Evolutionary conservation across 2,329 filamentous ascomycete genomes (phyloP).

Genomic region (Verticillium tricorpus): DNA sequence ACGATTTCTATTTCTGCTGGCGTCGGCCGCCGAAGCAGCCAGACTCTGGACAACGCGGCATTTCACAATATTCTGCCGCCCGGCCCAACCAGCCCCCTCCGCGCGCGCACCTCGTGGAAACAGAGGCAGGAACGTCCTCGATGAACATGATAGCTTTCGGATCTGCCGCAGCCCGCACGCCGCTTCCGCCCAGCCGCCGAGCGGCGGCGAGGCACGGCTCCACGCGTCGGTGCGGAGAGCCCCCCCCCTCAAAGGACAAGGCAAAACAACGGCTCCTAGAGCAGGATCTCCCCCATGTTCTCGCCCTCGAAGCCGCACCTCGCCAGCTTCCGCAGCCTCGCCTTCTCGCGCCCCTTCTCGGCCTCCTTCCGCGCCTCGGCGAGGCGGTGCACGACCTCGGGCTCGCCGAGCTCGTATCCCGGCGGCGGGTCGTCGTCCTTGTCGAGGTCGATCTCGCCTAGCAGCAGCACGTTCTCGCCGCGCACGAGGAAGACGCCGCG

Average conservation of each 20-base stretch:
- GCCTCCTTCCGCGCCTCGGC: constrained; percentile 66
- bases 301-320: constrained; percentile 86
- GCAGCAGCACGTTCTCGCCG: constrained; percentile 92
- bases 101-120: constrained; percentile 3
- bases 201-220: too few species aligned
- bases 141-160: not conserved
- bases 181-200: constrained; percentile 3
- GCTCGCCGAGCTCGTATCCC: constrained; percentile 61
- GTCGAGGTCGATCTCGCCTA: constrained; percentile 96
- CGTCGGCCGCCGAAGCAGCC: constrained; percentile 4
- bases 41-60: constrained; percentile 28
- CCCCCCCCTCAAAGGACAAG: too few species aligned
- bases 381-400: constrained; percentile 65
- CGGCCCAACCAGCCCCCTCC: constrained; percentile 18
- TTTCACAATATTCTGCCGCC: constrained; percentile 62
- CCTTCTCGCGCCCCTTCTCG: constrained; percentile 71
- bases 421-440: constrained; percentile 82
- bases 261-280: constrained; percentile 38
- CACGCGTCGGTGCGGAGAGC: too few species aligned
- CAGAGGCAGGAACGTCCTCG: not conserved
- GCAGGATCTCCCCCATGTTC: constrained; percentile 68
- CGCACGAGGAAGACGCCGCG: constrained; percentile 88
- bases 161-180: constrained; percentile 1
- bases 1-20: constrained; percentile 9
- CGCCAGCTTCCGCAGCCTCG: constrained; percentile 64